Base-by-base conservation (phyloP, 139 green algal species). In the Chlamydomonas sphaeroides region DNA sequence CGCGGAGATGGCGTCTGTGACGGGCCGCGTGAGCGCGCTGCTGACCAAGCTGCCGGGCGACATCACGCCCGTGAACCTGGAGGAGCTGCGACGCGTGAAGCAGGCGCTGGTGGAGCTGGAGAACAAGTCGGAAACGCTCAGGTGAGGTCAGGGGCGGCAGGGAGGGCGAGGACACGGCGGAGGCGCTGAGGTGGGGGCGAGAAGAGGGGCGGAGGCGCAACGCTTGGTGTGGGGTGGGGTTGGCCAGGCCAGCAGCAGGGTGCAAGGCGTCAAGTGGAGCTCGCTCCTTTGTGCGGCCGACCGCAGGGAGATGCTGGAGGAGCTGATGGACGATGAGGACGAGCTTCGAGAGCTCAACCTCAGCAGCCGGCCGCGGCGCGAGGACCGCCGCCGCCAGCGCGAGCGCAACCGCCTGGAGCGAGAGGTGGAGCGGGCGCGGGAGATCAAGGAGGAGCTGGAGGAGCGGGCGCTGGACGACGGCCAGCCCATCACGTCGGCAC, bases 281-380 rank as follows among this genome's bases (percentile, higher is more conserved):
- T 48, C 20, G 10, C 48, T 5, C 48, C n/a, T n/a, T n/a, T n/a
- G n/a, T n/a, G n/a, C n/a, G n/a, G n/a, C n/a, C n/a, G n/a, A n/a
- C 1, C 73, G 65, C 87, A 93, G 92, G 38, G 89, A 97, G 79
- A 84, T 98, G 92, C 86, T 98, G 68, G 92, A 97, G 78, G 94
- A 98, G 86, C 76, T 98, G 51, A 94, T 98, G 93, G 96, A 98
- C 65, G 95, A 98, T 82, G 95, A 98, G 87, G 95, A 98, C 67
- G 96, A 98, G 86, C 78, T 98, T 80, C 83, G 89, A 18, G 92
- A 98, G 80, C 86, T 98, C 51, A 98, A 98, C 88, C 89, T 98
- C 32, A 95, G 81, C 85, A 96, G 87, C 68, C 86, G 94, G 1
- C 94, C 94, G 23, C 80, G 87, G 39, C 80, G 93, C 4, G 94